phyloP scores from a whole-genome alignment of 148 eudicot species.

The Chenopodium berlandieri region DNA sequence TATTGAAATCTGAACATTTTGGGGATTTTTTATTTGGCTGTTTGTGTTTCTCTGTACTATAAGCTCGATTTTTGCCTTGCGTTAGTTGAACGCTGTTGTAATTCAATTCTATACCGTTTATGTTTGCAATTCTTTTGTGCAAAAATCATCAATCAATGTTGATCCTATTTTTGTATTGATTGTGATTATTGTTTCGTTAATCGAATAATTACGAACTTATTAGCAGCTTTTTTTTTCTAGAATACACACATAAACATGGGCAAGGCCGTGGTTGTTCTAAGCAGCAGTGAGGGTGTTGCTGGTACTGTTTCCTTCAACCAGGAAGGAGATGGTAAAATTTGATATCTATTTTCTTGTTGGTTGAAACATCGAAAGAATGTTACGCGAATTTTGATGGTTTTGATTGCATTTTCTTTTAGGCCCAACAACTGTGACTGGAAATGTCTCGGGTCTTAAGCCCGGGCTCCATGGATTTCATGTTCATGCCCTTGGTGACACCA shows the following conservation, averaged over 20 bases:
- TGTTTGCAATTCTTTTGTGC: neutral
- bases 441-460: conserved; percentile 75
- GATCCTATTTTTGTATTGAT: neutral
- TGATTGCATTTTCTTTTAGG: conserved; percentile 37
- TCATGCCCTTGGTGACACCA: conserved; percentile 98
- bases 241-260: conserved; percentile 70
- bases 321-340: conserved; percentile 73
- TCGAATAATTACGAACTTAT: neutral
- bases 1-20: neutral
- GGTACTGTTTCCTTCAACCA: conserved; percentile 77
- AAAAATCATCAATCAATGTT: neutral
- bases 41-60: neutral
- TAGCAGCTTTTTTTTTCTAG: conserved; percentile 27
- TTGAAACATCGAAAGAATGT: neutral
- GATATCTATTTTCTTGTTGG: conserved; percentile 5
- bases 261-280: conserved; percentile 87
- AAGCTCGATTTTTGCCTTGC: neutral
- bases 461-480: conserved; percentile 98
- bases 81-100: neutral
- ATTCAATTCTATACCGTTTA: neutral
- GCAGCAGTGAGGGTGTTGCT: conserved; percentile 62
- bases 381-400: neutral
- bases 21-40: neutral
- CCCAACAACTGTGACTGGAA: conserved; percentile 82
- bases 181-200: neutral